Conservation (phyloP, 2,329 filamentous ascomycete species). For the Tricladium varicosporioides region DNA sequence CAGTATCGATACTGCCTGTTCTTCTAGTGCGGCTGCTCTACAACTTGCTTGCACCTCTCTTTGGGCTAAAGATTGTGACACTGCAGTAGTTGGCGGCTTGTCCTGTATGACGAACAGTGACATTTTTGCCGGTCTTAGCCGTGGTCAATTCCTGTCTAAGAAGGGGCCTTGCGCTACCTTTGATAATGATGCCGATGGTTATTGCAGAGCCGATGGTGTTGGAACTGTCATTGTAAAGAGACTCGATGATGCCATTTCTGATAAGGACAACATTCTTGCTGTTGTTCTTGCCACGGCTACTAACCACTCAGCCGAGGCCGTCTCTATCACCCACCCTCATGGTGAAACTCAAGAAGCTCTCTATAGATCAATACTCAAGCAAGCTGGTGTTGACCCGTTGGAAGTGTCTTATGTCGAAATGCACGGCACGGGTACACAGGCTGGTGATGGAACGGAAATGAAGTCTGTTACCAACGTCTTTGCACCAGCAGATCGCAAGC, state of each 20-base stretch:
- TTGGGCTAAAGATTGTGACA: constrained; percentile 32
- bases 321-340: constrained; percentile 78
- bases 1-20: constrained; percentile 42
- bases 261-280: constrained; percentile 46
- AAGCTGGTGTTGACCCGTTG: constrained; percentile 71
- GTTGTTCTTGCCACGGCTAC: constrained; percentile 68
- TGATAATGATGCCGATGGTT: constrained; percentile 47
- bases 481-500: constrained; percentile 49
- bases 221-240: constrained; percentile 48
- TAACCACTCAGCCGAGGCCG: constrained; percentile 76
- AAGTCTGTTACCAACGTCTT: constrained; percentile 68
- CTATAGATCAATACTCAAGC: constrained; percentile 67
- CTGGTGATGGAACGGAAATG: constrained; percentile 82
- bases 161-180: constrained; percentile 47
- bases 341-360: constrained; percentile 73
- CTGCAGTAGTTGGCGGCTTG: constrained; percentile 32
- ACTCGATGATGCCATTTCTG: constrained; percentile 44
- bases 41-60: constrained; percentile 32
- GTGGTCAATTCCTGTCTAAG: constrained; percentile 33
- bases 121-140: constrained; percentile 31
- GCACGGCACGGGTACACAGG: constrained; percentile 86
- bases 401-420: constrained; percentile 85
- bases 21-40: constrained; percentile 38
- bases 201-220: constrained; percentile 48
- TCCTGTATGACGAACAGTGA: constrained; percentile 30